Evolutionary conservation across 306 rosid genomes (phyloP), one percentile per base, ranked within the genome.

Genomic region (Cicer judaicum): DNA sequence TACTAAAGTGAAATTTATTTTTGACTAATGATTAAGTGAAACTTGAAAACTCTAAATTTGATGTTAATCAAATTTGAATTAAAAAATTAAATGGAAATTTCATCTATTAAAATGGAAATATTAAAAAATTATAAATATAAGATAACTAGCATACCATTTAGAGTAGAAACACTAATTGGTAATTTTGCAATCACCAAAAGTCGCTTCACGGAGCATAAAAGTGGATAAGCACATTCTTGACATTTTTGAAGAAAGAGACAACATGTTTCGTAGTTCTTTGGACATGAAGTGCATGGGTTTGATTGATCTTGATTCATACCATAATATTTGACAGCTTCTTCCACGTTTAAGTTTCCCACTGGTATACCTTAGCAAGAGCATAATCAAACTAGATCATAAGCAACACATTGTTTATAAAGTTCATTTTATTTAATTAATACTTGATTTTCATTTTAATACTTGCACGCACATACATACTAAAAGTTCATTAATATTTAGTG

Each of bases 241-340:
- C 48, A 64, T 40, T 64, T 64, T 0, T 4, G 29, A 40, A 64
- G 8, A 64, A 41, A 41, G 14, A 64, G 38, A 43, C 7, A 65
- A 42, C 70, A 65, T 43, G 70, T 65, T 38, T 65, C 10, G 5
- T 65, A 65, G 70, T 65, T 65, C 52, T 65, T 5, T 65, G 70
- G 53, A 7, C 53, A 18, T 10, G 1, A 0, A 1, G n/a, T 2
- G n/a, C 16, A 0, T 6, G 8, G 6, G 16, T 2, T 6, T 19
- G 7, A 6, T 5, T 65, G 10, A 43, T 65, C 1, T 15, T 10
- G 50, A 10, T 65, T 43, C 16, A 1, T 18, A 1, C 5, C 11
- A 65, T 43, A 65, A 9, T 3, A 5, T 18, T 65, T 0, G 7
- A n/a, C 2, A 42, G 55, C 55, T 44, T 43, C 13, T 19, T 66